Conservation (phyloP, 352 stramenopile species). For the Pythium chondricola region DNA sequence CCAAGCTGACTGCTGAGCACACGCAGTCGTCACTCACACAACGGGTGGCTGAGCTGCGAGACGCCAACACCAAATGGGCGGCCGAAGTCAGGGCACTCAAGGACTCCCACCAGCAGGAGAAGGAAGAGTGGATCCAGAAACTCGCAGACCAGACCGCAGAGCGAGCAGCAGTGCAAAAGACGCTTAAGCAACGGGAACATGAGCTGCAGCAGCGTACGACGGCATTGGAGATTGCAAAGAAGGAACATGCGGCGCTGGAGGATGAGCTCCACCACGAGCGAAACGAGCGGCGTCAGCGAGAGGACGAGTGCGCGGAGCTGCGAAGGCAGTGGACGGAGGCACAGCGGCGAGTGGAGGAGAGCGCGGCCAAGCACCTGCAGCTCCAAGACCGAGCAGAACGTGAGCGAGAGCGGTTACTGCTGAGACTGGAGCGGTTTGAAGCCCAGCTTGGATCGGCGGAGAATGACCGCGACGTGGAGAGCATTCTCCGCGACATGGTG, state of each 20-base stretch:
- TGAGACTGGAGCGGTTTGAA: slow-evolving; percentile 49
- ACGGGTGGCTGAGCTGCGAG: slow-evolving; percentile 22
- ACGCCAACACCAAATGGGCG: slow-evolving; percentile 29
- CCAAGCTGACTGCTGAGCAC: slow-evolving; percentile 39
- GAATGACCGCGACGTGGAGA: slow-evolving; percentile 41
- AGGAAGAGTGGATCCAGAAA: slow-evolving; percentile 58
- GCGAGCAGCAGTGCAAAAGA: slow-evolving; percentile 41
- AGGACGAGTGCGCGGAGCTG: slow-evolving; percentile 23
- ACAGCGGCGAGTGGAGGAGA: slow-evolving; percentile 23
- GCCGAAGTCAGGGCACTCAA: slow-evolving; percentile 32
- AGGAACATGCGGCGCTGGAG: slow-evolving; percentile 37
- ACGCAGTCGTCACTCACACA: slow-evolving; percentile 30
- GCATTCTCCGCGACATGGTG: slow-evolving; percentile 50
- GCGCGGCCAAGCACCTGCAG: slow-evolving; percentile 11
- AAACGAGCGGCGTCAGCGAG: slow-evolving; percentile 14
- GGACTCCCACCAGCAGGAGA: slow-evolving; percentile 31
- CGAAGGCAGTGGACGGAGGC: slow-evolving; percentile 21
- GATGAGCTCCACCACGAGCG: slow-evolving; percentile 29
- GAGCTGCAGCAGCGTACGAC: slow-evolving; percentile 30
- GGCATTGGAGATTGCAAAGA: slow-evolving; percentile 35
- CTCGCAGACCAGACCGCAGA: slow-evolving; percentile 57
- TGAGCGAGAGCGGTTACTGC: slow-evolving; percentile 27
- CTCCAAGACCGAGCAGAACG: slow-evolving; percentile 24
- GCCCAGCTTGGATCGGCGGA: slow-evolving; percentile 47
- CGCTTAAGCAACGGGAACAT: slow-evolving; percentile 35